Conservation (phyloP, 2,329 filamentous ascomycete genomes). For the Ceratocystis diversiconidia region DNA sequence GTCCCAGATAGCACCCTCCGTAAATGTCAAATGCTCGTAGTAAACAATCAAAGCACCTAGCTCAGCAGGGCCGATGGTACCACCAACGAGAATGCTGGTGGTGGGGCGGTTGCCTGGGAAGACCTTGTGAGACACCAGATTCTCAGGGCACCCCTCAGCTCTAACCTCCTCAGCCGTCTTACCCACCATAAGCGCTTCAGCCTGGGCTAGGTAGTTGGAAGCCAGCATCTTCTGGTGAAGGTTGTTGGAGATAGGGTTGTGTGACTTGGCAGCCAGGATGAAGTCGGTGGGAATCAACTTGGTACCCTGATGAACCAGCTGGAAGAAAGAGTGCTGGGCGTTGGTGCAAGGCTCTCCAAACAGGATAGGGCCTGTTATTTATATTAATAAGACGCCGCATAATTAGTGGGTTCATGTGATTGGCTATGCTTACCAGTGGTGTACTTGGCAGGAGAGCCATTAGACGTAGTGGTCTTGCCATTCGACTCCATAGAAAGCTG, state of each 20-base stretch:
- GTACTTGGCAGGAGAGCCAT: slow-evolving; percentile 85
- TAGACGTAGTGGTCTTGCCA: slow-evolving; percentile 89
- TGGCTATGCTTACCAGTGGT: slow-evolving; percentile 51
- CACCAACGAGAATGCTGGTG: slow-evolving; percentile 77
- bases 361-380: slow-evolving; percentile 54
- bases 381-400: slow-evolving; percentile 19
- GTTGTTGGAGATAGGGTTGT: slow-evolving; percentile 87
- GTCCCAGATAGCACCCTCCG: slow-evolving; percentile 95
- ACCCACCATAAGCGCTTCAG: slow-evolving; percentile 80
- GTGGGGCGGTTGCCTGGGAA: slow-evolving; percentile 97
- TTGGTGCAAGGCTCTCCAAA: slow-evolving; percentile 99
- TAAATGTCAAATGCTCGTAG: slow-evolving; percentile 98
- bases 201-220: slow-evolving; percentile 82
- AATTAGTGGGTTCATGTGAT: not conserved
- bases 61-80: slow-evolving; percentile 85
- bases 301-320: slow-evolving; percentile 96
- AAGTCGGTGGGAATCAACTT: slow-evolving; percentile 98
- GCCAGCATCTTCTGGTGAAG: slow-evolving; percentile 94
- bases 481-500: slow-evolving; percentile 99
- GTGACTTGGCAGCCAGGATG: slow-evolving; percentile 87
- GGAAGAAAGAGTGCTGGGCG: slow-evolving; percentile 99
- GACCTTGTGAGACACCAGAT: slow-evolving; percentile 92
- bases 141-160: slow-evolving; percentile 56
- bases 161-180: slow-evolving; percentile 71
- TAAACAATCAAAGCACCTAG: slow-evolving; percentile 93